These are phyloP conservation scores for Cytospora piceae DNA, from an alignment of 2,329 filamentous ascomycete species.

Conservation along the genomic window DNA sequence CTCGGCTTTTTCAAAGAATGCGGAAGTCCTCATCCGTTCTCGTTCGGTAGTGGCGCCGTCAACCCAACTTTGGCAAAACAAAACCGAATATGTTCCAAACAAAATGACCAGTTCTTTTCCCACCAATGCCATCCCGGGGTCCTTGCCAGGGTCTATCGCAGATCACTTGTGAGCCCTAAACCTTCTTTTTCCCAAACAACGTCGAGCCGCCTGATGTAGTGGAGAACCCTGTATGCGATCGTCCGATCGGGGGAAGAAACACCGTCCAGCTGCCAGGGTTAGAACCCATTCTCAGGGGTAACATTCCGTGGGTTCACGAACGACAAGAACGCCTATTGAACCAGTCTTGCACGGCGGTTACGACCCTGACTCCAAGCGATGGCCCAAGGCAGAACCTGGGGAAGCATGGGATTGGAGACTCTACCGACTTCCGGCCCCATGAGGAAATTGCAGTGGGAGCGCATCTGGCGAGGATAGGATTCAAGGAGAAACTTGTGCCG, in stretches of 20 bases:
- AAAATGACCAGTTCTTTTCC: conserved; percentile 16
- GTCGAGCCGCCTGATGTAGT: not conserved
- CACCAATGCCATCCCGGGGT: conserved; percentile 24
- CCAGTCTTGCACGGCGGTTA: conserved; percentile 2
- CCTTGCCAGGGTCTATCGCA: conserved; percentile 2
- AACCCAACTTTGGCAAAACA: conserved; percentile 26
- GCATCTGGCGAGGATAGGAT: conserved; percentile 3
- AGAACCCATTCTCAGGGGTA: conserved; percentile 19
- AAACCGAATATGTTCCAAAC: conserved; percentile 26
- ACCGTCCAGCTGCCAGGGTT: conserved; percentile 1
- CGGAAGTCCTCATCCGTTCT: conserved; percentile 14
- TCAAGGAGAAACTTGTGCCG: conserved; percentile 6
- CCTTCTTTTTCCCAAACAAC: conserved; percentile 5
- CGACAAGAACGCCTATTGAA: conserved; percentile 21
- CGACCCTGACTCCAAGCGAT: conserved; percentile 8
- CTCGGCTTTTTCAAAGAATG: conserved; percentile 2
- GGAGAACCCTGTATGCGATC: conserved; percentile 17
- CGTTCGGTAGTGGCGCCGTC: not conserved
- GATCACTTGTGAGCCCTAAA: conserved; percentile 2
- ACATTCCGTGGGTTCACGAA: conserved; percentile 2
- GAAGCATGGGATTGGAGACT: conserved; percentile 7
- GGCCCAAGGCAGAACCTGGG: not conserved
- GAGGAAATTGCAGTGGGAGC: conserved; percentile 27
- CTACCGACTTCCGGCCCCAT: conserved; percentile 11
- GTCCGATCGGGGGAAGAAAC: conserved; percentile 19